These are phyloP conservation scores for Fusarium sp. DNA, from an alignment of 2,329 filamentous ascomycete species.

Conservation along the genomic window DNA sequence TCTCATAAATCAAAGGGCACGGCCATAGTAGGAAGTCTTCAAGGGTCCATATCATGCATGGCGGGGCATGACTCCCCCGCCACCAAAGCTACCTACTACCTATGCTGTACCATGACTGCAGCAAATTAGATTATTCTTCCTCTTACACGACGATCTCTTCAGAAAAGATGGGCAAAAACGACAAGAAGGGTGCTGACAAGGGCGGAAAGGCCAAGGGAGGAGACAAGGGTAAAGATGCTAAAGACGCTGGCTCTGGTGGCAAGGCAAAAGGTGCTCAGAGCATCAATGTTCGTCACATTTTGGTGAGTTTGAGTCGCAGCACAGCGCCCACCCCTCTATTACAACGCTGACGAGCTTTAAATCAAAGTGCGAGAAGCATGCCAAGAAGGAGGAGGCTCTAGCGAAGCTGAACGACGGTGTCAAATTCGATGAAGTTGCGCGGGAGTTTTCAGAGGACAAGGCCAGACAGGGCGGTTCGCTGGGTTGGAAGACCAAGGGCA, in stretches of 20 bases:
- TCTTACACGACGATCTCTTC: constrained; percentile 9
- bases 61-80: constrained; percentile 35
- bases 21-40: constrained; percentile 15
- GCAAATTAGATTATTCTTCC: constrained; percentile 6
- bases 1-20: background rate
- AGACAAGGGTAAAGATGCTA: constrained; percentile 40
- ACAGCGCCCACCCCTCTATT: background rate
- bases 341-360: constrained; percentile 15
- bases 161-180: constrained; percentile 53
- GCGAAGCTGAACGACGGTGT: constrained; percentile 72
- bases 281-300: constrained; percentile 80
- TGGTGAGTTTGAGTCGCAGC: constrained; percentile 54
- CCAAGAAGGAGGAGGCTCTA: constrained; percentile 81
- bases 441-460: constrained; percentile 81
- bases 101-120: background rate
- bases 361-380: constrained; percentile 75
- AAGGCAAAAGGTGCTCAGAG: constrained; percentile 68
- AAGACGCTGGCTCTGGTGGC: constrained; percentile 52
- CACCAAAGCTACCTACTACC: constrained; percentile 3
- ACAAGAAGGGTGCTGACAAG: constrained; percentile 57
- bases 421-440: constrained; percentile 80
- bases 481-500: constrained; percentile 78
- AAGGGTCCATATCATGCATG: constrained; percentile 24
- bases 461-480: constrained; percentile 75
- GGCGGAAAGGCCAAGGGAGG: constrained; percentile 41